phyloP scores from a whole-genome alignment of 2,329 filamentous ascomycete genomes.

The Paraconiothyrium sp. region DNA sequence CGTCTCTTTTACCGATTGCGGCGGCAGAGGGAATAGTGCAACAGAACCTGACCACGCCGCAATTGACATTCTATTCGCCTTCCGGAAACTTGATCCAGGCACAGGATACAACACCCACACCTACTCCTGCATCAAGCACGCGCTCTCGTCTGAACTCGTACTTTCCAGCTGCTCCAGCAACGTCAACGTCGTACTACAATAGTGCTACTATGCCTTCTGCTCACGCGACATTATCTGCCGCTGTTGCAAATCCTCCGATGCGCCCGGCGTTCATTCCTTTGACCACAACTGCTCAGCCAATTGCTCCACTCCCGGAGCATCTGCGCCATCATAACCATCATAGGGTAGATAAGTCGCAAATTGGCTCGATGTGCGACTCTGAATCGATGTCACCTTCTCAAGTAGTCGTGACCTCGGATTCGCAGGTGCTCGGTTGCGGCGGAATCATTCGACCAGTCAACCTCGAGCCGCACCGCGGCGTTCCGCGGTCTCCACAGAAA shows the following conservation, averaged over 20 bases:
- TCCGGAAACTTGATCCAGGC: constrained; percentile 47
- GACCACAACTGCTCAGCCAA: constrained; percentile 31
- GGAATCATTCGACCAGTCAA: constrained; percentile 35
- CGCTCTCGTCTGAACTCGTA: constrained; percentile 14
- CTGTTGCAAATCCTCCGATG: constrained; percentile 22
- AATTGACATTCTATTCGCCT: constrained; percentile 46
- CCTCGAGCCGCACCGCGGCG: constrained; percentile 28
- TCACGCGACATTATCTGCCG: constrained; percentile 19
- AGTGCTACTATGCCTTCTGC: constrained; percentile 11
- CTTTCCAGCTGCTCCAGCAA: constrained; percentile 19
- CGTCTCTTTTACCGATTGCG: constrained; percentile 49
- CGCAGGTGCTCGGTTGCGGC: constrained; percentile 39
- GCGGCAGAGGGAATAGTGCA: constrained; percentile 48
- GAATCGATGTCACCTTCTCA: background rate
- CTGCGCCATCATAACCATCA: constrained; percentile 33
- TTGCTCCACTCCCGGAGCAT: constrained; percentile 32
- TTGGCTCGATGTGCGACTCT: constrained; percentile 19
- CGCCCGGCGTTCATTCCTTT: constrained; percentile 34
- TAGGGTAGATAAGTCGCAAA: constrained; percentile 27
- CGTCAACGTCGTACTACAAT: constrained; percentile 23
- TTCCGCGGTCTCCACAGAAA: constrained; percentile 12
- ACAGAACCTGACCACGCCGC: constrained; percentile 37
- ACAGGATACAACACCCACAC: constrained; percentile 23
- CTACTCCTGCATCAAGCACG: constrained; percentile 20
- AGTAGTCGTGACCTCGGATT: constrained; percentile 17